These are phyloP conservation scores for Colletotrichum sp. DNA, from an alignment of 2,329 filamentous ascomycete species.

Conservation along the genomic window DNA sequence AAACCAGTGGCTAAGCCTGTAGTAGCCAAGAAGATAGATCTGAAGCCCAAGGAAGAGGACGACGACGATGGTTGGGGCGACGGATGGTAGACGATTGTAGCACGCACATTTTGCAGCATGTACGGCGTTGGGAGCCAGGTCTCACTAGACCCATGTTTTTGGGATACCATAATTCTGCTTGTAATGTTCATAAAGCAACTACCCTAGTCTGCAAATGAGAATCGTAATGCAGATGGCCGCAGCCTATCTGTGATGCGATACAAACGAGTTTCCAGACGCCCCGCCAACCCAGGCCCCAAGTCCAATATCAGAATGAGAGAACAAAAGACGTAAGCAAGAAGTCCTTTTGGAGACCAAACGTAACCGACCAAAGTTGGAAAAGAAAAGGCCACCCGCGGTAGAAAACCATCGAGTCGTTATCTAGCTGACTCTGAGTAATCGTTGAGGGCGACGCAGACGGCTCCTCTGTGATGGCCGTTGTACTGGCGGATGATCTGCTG, in stretches of 20 bases:
- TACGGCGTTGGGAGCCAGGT: constrained; percentile 15
- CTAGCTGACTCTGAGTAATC: constrained; percentile 70
- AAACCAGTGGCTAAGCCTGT: constrained; percentile 46
- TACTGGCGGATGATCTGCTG: constrained; percentile 94
- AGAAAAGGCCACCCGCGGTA: neutral
- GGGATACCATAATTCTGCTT: constrained; percentile 13
- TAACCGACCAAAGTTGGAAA: neutral
- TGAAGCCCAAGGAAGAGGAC: constrained; percentile 67
- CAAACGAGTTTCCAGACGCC: constrained; percentile 21
- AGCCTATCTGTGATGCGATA: constrained; percentile 11
- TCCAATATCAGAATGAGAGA: neutral
- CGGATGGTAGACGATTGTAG: constrained; percentile 54
- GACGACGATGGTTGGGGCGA: constrained; percentile 71
- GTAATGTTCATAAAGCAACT: constrained; percentile 9
- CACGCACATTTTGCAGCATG: constrained; percentile 1
- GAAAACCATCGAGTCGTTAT: constrained; percentile 9
- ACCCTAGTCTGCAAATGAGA: neutral
- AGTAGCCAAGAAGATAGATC: constrained; percentile 70
- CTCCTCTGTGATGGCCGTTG: constrained; percentile 90
- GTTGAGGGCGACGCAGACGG: constrained; percentile 91
- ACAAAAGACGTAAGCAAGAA: constrained; percentile 4
- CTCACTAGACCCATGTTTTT: neutral
- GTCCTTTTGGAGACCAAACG: constrained; percentile 3
- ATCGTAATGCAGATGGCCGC: constrained; percentile 11
- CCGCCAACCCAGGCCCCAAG: constrained; percentile 19